Evolutionary conservation across 116 monocot species (phyloP).

Genomic region (Zostera marina): DNA sequence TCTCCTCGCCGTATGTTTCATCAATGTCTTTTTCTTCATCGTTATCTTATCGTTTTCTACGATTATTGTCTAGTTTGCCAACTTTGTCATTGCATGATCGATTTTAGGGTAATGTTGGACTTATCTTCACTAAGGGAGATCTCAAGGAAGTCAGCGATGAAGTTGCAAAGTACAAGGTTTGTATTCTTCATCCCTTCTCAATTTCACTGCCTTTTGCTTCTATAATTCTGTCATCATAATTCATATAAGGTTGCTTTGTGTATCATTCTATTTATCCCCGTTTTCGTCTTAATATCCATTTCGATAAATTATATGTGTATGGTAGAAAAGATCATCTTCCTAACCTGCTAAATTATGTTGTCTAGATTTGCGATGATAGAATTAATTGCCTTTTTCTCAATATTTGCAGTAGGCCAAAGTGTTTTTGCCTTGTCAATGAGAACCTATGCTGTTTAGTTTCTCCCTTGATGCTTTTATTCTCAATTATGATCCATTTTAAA

Average conservation of each 20-base stretch:
- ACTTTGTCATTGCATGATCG: background rate
- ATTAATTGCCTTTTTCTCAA: background rate
- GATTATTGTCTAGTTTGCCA: no score
- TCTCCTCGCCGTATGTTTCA: conserved; percentile 23
- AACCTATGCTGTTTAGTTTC: background rate
- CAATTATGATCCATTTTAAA: background rate
- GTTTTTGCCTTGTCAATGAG: background rate
- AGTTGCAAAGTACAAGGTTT: conserved; percentile 57
- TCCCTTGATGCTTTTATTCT: background rate
- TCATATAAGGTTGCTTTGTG: no score
- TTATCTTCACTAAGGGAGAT: conserved; percentile 51
- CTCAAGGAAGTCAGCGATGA: conserved; percentile 64
- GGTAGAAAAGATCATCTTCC: no score
- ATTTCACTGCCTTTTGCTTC: no score
- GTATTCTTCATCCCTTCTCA: background rate
- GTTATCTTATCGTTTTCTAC: background rate
- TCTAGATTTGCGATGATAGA: background rate
- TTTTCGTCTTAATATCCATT: no score
- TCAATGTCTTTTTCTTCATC: background rate
- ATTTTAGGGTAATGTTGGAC: conserved; percentile 35
- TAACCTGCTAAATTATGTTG: no score
- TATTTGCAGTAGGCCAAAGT: background rate
- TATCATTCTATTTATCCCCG: no score
- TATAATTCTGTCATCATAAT: no score
- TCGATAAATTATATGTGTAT: no score